A percentile compares a stretch with the other conserved stretches of the same genome.
phyloP scores from a whole-genome alignment of 495 filamentous ascomycete species.

The Penicillium egyptiacum region DNA sequence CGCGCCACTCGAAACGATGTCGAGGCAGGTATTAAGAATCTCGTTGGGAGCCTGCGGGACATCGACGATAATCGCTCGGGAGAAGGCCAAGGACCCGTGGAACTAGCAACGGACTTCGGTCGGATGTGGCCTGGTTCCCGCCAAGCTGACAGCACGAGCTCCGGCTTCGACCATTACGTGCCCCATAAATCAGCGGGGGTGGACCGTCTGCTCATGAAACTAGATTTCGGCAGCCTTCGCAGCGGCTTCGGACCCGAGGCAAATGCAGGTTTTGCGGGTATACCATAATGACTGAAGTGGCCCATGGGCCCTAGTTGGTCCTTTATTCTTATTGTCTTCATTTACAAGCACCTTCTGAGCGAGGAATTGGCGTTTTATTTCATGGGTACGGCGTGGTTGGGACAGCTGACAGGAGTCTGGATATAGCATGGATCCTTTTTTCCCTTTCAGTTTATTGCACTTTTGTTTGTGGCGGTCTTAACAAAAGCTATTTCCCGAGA shows the following conservation, averaged over 20 bases:
- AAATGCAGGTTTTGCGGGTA: slow-evolving; percentile 10
- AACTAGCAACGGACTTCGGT: slow-evolving; percentile 18
- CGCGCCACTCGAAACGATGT: slow-evolving; percentile 33
- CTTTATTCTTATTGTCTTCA: not conserved
- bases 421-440: not conserved
- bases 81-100: slow-evolving; percentile 39
- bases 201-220: slow-evolving; percentile 80
- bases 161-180: slow-evolving; percentile 52
- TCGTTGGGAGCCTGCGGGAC: slow-evolving; percentile 59
- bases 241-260: slow-evolving; percentile 15
- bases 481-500: not conserved
- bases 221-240: slow-evolving; percentile 65
- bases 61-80: slow-evolving; percentile 55
- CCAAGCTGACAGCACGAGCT: slow-evolving; percentile 18
- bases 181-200: slow-evolving; percentile 69
- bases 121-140: slow-evolving; percentile 17
- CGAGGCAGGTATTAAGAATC: slow-evolving; percentile 57
- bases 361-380: slow-evolving; percentile 9
- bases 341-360: not conserved
- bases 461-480: not conserved
- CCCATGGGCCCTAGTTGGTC: not conserved
- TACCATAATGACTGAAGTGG: slow-evolving; percentile 10
- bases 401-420: slow-evolving; percentile 1
- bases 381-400: not conserved
- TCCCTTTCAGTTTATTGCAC: not conserved